phyloP scores from a whole-genome alignment of 768 basidiomycete genomes.

The Leccinum subgranulosum region DNA sequence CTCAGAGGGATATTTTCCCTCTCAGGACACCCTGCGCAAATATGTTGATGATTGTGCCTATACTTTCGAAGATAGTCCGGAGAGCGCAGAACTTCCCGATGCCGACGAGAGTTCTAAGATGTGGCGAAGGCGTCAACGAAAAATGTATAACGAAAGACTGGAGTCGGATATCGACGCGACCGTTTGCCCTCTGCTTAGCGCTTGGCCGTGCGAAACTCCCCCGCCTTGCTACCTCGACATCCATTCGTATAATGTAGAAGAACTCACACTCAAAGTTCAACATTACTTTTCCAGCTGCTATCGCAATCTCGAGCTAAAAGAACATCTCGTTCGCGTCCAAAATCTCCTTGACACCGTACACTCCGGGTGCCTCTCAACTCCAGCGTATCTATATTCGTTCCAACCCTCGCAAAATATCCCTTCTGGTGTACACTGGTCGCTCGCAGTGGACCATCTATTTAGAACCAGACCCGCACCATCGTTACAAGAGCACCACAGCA shows the following conservation, averaged over 20 bases:
- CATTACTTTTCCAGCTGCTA: slow-evolving; percentile 15
- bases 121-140: slow-evolving; percentile 3
- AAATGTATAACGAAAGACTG: slow-evolving; percentile 7
- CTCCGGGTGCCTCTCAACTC: not conserved
- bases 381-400: not conserved
- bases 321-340: slow-evolving; percentile 9
- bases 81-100: not conserved
- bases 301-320: slow-evolving; percentile 12
- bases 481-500: not conserved
- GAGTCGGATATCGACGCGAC: slow-evolving; percentile 1
- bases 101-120: not conserved
- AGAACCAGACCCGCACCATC: not conserved
- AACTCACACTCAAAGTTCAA: not conserved
- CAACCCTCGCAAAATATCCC: not conserved
- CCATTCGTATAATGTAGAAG: slow-evolving; percentile 1
- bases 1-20: slow-evolving; percentile 7
- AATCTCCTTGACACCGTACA: not conserved
- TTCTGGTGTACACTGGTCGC: not conserved
- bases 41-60: not conserved
- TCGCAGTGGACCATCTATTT: not conserved
- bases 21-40: not conserved
- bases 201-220: slow-evolving; percentile 22
- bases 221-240: not conserved
- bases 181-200: not conserved
- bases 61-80: slow-evolving; percentile 13